These are phyloP conservation scores for Neoboletus brunneissimus DNA, from an alignment of 768 basidiomycete genomes.

Conservation along the genomic window DNA sequence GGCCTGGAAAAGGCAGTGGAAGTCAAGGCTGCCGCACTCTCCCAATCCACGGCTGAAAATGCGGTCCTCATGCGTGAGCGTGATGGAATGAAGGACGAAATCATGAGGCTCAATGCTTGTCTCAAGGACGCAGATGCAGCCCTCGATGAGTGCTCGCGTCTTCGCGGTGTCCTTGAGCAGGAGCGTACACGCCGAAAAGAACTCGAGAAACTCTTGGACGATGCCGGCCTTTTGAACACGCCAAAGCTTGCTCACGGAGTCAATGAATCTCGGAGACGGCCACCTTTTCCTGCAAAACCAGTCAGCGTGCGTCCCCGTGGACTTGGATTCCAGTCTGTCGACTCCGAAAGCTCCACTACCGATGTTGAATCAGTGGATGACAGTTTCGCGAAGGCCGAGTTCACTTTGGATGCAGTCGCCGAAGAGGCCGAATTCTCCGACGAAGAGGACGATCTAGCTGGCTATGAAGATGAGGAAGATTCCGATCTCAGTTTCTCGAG, in stretches of 20 bases:
- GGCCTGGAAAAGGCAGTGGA: constrained; percentile 49
- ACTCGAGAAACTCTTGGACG: constrained; percentile 54
- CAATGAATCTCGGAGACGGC: constrained; percentile 14
- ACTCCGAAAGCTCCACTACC: constrained; percentile 61
- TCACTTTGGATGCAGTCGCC: constrained; percentile 53
- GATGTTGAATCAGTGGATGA: constrained; percentile 65
- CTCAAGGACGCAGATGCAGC: constrained; percentile 28
- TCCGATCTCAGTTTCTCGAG: constrained; percentile 47
- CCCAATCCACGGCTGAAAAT: constrained; percentile 30
- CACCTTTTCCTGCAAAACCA: constrained; percentile 21
- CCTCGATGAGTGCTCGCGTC: constrained; percentile 26
- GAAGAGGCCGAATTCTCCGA: constrained; percentile 48
- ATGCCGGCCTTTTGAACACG: constrained; percentile 42
- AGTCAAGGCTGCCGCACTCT: constrained; percentile 30
- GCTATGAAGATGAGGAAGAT: constrained; percentile 72
- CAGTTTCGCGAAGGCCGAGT: constrained; percentile 38
- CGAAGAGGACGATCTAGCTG: constrained; percentile 56
- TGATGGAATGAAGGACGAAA: constrained; percentile 28
- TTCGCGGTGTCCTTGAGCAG: constrained; percentile 35
- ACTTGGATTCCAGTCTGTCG: constrained; percentile 56
- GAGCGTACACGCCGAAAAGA: constrained; percentile 43
- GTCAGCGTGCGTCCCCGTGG: constrained; percentile 40
- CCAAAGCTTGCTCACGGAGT: constrained; percentile 34
- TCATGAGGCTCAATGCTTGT: constrained; percentile 30
- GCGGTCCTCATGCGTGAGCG: constrained; percentile 26